Evolutionary conservation across 176 grass and related monocot genomes (phyloP), one percentile per base, ranked within the genome.

Genomic region (Rhipidocladum racemiflorum): DNA sequence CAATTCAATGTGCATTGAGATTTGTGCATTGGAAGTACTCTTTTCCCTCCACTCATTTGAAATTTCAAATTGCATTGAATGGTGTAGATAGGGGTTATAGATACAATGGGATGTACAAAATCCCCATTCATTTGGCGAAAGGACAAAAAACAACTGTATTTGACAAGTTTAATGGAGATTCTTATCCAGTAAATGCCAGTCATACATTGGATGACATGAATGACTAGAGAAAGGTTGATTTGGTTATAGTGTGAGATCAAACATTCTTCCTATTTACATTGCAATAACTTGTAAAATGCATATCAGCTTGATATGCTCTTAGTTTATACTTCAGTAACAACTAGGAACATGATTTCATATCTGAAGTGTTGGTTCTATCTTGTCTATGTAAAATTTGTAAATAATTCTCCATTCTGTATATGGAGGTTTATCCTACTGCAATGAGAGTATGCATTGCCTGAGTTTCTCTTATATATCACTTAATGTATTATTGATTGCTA

Each of bases 331-430:
- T 74, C 57, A 45, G 40, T 4, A 51, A 65, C 16, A 64, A 25
- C 23, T 80, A 54, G 0, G 45, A 67, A 13, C 68, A 55, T 54
- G 15, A 2, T 69, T 82, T 61, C 5, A 18, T 34, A 57, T 21
- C 29, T 65, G 29, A 20, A 15, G 23, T 82, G 23, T 56, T 40
- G 18, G 29, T 25, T 76, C 11, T 51, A 7, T 86, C 35, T 38
- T 80, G n/a, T 75, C 48, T 28, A 28, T 87, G 61, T 56, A 67
- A 34, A 49, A 46, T 68, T 70, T 86, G 16, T 35, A 27, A 39
- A 1, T 35, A 24, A n/a, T 69, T 48, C 11, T 28, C 27, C 38
- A 57, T 79, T 35, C 27, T 85, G 65, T 57, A 57, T 80, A 66
- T 86, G 21, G 20, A 45, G 25, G 54, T 79, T 28, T 86, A 28